Percentiles rank a stretch among this genome's conserved stretches.
Conservation (phyloP, 176 grass and related monocot genomes). For the Tillandsia fasciculata region DNA sequence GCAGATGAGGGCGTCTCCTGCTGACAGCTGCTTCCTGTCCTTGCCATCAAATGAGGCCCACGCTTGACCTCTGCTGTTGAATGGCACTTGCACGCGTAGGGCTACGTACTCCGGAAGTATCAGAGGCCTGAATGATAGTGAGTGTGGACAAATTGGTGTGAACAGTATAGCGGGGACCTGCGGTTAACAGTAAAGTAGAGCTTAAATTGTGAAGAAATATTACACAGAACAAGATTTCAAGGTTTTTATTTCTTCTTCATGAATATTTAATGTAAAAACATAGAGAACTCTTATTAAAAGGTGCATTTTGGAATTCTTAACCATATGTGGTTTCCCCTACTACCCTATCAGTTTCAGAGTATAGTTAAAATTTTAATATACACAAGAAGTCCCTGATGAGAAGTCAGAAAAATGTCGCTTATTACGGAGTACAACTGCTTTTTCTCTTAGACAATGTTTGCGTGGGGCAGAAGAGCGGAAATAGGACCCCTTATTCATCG, state of each 20-base stretch:
- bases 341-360: too few species aligned
- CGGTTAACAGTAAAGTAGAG: conserved; percentile 9
- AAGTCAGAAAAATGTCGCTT: neutral
- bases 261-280: too few species aligned
- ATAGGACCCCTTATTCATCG: too few species aligned
- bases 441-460: too few species aligned
- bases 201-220: conserved; percentile 3
- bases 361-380: too few species aligned
- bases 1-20: conserved; percentile 85
- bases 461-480: too few species aligned
- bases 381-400: too few species aligned
- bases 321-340: too few species aligned
- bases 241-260: too few species aligned
- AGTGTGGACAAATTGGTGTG: conserved; percentile 95
- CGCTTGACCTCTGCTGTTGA: conserved; percentile 72
- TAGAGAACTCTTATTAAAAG: too few species aligned
- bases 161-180: conserved; percentile 91
- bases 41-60: conserved; percentile 98
- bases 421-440: too few species aligned
- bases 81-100: conserved; percentile 67
- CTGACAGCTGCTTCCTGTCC: conserved; percentile 60
- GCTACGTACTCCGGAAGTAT: conserved; percentile 86
- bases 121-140: conserved; percentile 79
- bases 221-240: neutral
- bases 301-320: too few species aligned